A percentile compares a stretch with the other conserved stretches of the same genome.
Conservation (phyloP, 352 stramenopile species). For the Blastocystis sp. region DNA sequence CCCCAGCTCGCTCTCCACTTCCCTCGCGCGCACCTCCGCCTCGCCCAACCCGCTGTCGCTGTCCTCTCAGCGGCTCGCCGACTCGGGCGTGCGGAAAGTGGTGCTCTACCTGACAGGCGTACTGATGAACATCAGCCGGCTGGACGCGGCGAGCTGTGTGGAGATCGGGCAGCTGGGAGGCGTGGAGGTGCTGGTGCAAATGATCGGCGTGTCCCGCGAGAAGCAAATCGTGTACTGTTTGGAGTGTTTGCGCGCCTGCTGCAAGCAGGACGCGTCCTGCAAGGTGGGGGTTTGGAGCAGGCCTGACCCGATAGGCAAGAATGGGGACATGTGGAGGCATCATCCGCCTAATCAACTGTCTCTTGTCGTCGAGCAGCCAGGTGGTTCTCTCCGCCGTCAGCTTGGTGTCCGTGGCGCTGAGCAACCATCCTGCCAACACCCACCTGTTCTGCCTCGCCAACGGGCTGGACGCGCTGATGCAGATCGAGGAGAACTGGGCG, state of each 20-base stretch:
- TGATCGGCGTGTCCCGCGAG: slow-evolving; percentile 33
- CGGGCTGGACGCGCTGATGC: slow-evolving; percentile 54
- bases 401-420: neutral
- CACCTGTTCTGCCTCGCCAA: slow-evolving; percentile 46
- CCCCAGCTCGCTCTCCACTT: too few species aligned
- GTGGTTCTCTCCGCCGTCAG: slow-evolving; percentile 14
- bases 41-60: neutral
- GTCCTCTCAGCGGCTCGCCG: neutral
- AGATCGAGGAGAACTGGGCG: slow-evolving; percentile 50
- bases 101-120: slow-evolving; percentile 45
- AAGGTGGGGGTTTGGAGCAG: slow-evolving; percentile 3
- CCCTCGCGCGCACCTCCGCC: too few species aligned
- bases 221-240: slow-evolving; percentile 40
- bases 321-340: slow-evolving; percentile 15
- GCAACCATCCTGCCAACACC: neutral
- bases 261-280: neutral
- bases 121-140: slow-evolving; percentile 34
- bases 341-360: slow-evolving; percentile 57
- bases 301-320: neutral
- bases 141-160: slow-evolving; percentile 8
- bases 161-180: slow-evolving; percentile 34
- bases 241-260: slow-evolving; percentile 39
- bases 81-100: slow-evolving; percentile 12
- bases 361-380: neutral
- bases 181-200: slow-evolving; percentile 1